Evolutionary conservation across 2,329 filamentous ascomycete genomes (phyloP).

Genomic region (Verticillium isaacii): DNA sequence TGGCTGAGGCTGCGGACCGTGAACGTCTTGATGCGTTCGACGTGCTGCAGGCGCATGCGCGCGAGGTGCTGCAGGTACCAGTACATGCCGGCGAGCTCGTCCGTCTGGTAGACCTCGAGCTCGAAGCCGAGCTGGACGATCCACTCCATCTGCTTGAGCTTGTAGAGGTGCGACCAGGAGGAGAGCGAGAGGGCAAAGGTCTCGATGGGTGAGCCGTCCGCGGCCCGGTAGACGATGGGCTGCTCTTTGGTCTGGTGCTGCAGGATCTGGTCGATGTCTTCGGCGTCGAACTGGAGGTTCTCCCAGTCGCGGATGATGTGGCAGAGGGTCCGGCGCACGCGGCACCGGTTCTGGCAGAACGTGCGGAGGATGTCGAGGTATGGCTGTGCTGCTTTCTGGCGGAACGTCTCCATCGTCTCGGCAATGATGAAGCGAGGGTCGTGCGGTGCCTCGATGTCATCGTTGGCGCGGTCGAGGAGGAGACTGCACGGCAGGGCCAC

Average conservation of each 20-base stretch:
- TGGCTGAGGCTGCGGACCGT: slow-evolving; percentile 37
- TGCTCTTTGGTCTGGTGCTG: slow-evolving; percentile 57
- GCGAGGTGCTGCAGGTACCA: slow-evolving; percentile 78
- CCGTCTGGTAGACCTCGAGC: slow-evolving; percentile 79
- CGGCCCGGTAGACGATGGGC: slow-evolving; percentile 44
- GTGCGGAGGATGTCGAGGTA: slow-evolving; percentile 82
- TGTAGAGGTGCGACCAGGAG: slow-evolving; percentile 87
- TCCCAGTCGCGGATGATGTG: slow-evolving; percentile 84
- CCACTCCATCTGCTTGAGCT: slow-evolving; percentile 81
- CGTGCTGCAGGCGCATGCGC: slow-evolving; percentile 61
- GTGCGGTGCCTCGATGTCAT: slow-evolving; percentile 68
- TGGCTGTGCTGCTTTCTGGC: slow-evolving; percentile 57
- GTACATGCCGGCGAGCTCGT: slow-evolving; percentile 87
- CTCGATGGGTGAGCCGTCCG: slow-evolving; percentile 37
- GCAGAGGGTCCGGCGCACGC: slow-evolving; percentile 82
- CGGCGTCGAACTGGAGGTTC: slow-evolving; percentile 73
- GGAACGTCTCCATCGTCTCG: slow-evolving; percentile 66
- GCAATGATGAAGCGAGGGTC: slow-evolving; percentile 72
- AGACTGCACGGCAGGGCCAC: slow-evolving; percentile 67
- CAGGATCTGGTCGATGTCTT: slow-evolving; percentile 68
- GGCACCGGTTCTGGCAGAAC: slow-evolving; percentile 84
- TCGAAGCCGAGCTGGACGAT: slow-evolving; percentile 92
- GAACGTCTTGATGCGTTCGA: slow-evolving; percentile 69
- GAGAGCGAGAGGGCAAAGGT: slow-evolving; percentile 69
- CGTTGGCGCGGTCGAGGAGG: slow-evolving; percentile 69